A percentile compares a stretch with the other conserved stretches of the same genome.
phyloP scores from a whole-genome alignment of 192 early-diverging fungal species.

The Radiomyces spectabilis region DNA sequence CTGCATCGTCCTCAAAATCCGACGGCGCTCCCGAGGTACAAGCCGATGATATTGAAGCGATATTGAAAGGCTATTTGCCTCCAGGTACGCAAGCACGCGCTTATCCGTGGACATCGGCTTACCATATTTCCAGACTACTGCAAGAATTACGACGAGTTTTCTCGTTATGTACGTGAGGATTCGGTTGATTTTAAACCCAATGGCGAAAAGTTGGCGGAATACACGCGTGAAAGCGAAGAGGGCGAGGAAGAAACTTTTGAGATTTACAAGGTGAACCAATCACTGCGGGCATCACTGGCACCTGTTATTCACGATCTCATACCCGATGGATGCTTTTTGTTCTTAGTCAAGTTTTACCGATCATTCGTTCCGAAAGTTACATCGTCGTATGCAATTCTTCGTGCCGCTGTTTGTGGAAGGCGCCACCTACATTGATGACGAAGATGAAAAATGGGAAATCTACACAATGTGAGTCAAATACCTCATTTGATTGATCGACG shows the following conservation, averaged over 20 bases:
- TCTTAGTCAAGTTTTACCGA: slow-evolving; percentile 40
- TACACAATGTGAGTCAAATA: slow-evolving; percentile 40
- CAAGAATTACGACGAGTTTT: slow-evolving; percentile 54
- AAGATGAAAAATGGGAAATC: slow-evolving; percentile 79
- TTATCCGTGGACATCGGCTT: neutral
- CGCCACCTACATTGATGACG: slow-evolving; percentile 74
- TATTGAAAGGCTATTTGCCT: slow-evolving; percentile 52
- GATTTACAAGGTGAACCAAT: slow-evolving; percentile 55
- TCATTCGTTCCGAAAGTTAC: slow-evolving; percentile 64
- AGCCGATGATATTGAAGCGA: slow-evolving; percentile 58
- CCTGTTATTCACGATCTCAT: neutral
- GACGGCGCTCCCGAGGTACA: slow-evolving; percentile 3
- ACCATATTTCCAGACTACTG: neutral
- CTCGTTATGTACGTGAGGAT: slow-evolving; percentile 50
- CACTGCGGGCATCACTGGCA: too few species aligned
- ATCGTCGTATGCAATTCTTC: slow-evolving; percentile 74
- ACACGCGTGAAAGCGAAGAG: slow-evolving; percentile 36
- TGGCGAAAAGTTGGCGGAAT: slow-evolving; percentile 74
- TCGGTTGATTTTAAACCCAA: slow-evolving; percentile 61
- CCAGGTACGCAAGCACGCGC: slow-evolving; percentile 25
- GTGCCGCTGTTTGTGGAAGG: slow-evolving; percentile 87
- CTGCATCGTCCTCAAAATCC: slow-evolving; percentile 2
- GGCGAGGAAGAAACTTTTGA: slow-evolving; percentile 43
- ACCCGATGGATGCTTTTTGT: neutral
- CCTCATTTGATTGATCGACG: neutral